Evolutionary conservation across 2,329 filamentous ascomycete species (phyloP), one percentile per base, ranked within the genome.

Genomic region (Achaetomium macrosporum): DNA sequence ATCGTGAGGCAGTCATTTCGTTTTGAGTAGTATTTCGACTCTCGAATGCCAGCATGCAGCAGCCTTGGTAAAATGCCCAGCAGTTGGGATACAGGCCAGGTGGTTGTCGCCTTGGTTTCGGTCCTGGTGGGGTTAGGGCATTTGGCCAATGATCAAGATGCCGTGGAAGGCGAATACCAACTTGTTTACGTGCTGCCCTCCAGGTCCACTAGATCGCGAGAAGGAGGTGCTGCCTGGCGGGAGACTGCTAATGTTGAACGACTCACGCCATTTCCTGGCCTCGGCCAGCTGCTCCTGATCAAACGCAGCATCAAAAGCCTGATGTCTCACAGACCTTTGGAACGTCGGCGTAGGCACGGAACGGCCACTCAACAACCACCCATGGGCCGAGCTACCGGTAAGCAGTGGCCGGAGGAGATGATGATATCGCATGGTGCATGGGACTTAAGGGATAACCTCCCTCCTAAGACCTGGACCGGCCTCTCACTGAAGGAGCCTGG

Each of bases 121-220:
- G 80, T 83, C 55, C 79, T 83, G 59, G n/a, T 31, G 7, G 16
- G 31, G 61, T 55, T 44, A 59, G 44, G 17, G 12, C 40, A 29
- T 29, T 31, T 42, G 17, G 29, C 6, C 15, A 15, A 37, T 12
- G 46, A 36, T 30, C 9, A 51, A 17, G 16, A 50, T 29, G 31
- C 12, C 19, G 9, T 7, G 29, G 7, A 42, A 47, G 31, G 11
- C 11, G 29, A 31, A 1, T 29, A 65, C 74, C 49, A 61, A 83
- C 80, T 83, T 83, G 63, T 83, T 83, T 31, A 83, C 79, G 61
- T 83, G 78, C 59, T 83, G 80, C 2, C 80, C 80, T 12, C 80
- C 80, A 2, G 80, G 79, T 0, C 80, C 80, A 59, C 78, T 82
- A 2, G 80, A 82, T n/a, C 80, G 72, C 2, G 80, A 73, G 63